These are phyloP conservation scores for Dendrobium nobile DNA, from an alignment of 106 monocot genomes.

Conservation along the genomic window DNA sequence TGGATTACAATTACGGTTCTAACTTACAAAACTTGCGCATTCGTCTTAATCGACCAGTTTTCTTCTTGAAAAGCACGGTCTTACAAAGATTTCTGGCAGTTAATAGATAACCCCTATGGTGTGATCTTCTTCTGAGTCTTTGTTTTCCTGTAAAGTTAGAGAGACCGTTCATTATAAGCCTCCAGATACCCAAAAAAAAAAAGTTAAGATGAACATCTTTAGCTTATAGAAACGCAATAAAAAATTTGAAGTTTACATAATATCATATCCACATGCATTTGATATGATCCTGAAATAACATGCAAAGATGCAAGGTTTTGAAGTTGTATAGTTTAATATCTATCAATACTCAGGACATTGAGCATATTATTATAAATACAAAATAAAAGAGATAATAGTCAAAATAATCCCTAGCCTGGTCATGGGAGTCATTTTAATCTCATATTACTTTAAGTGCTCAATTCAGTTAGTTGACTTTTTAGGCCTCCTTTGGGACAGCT, in stretches of 20 bases:
- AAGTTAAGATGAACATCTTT: not conserved
- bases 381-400: too few relatives aligned
- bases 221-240: not conserved
- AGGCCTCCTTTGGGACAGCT: too few relatives aligned
- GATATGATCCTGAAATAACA: not conserved
- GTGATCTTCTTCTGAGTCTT: slow-evolving; percentile 17
- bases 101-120: slow-evolving; percentile 21
- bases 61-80: slow-evolving; percentile 48
- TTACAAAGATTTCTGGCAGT: slow-evolving; percentile 49
- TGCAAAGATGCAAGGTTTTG: not conserved
- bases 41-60: slow-evolving; percentile 24
- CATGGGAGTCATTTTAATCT: too few relatives aligned
- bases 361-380: not conserved
- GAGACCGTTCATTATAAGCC: not conserved
- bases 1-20: not conserved
- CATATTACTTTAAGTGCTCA: too few relatives aligned
- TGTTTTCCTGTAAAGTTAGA: slow-evolving; percentile 41
- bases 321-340: not conserved
- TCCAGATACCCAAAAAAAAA: not conserved
- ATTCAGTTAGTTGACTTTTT: too few relatives aligned
- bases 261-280: not conserved
- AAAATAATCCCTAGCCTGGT: too few relatives aligned
- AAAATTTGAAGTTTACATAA: not conserved
- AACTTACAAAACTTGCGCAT: slow-evolving; percentile 19
- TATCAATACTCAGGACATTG: not conserved